Evolutionary conservation across 495 filamentous ascomycete genomes (phyloP).

Genomic region (Emericellopsis terricola): DNA sequence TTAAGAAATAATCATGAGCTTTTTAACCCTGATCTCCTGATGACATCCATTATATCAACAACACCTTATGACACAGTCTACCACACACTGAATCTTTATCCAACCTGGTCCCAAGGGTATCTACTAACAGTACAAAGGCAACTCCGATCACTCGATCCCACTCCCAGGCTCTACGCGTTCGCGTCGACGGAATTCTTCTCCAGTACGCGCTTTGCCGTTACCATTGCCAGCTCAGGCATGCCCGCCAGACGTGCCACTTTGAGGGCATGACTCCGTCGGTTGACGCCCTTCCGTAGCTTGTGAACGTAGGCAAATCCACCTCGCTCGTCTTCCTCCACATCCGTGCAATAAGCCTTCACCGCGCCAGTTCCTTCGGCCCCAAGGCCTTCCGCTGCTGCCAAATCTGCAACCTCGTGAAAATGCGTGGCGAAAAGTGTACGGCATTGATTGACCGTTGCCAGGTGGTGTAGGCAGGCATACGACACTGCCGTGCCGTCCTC

Average conservation of each 20-base stretch:
- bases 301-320: conserved; percentile 76
- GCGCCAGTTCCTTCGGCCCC: conserved; percentile 31
- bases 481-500: conserved; percentile 80
- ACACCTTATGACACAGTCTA: conserved; percentile 27
- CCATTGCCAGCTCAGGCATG: conserved; percentile 41
- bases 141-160: too few species aligned
- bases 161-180: neutral
- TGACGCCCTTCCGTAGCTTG: conserved; percentile 61
- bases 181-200: conserved; percentile 7
- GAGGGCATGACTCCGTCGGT: conserved; percentile 71
- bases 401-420: conserved; percentile 71
- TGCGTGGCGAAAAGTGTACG: conserved; percentile 87
- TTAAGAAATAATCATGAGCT: conserved; percentile 33
- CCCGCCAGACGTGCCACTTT: conserved; percentile 84
- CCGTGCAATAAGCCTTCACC: conserved; percentile 75
- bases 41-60: conserved; percentile 29
- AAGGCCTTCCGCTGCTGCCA: conserved; percentile 25
- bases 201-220: conserved; percentile 30
- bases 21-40: conserved; percentile 35
- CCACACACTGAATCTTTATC: conserved; percentile 5
- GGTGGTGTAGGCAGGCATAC: conserved; percentile 70
- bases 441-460: conserved; percentile 56
- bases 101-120: conserved; percentile 9
- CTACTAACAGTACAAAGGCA: conserved; percentile 12
- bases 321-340: conserved; percentile 50